A percentile compares a stretch with the other conserved stretches of the same genome.
Conservation (phyloP, 257 asterid species). For the Solanum acaule region DNA sequence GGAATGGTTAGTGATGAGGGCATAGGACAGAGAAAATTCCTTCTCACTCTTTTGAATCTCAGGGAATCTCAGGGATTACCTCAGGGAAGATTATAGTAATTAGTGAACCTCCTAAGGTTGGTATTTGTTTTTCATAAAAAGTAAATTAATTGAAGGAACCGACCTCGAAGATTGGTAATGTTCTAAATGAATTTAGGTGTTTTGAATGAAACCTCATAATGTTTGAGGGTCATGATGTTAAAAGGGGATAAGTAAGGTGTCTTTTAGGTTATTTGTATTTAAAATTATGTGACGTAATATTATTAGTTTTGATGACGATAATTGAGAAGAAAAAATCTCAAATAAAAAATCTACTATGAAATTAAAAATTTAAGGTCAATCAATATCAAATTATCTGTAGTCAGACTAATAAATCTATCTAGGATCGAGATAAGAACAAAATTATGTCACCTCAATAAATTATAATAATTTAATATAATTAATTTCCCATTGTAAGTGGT, state of each 20-base stretch:
- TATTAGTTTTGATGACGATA: not conserved
- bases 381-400: too few species aligned
- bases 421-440: too few species aligned
- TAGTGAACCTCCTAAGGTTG: not conserved
- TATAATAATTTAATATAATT: too few species aligned
- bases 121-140: not conserved
- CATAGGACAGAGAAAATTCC: too few species aligned
- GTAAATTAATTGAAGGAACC: too few species aligned
- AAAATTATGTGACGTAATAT: not conserved
- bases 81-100: not conserved
- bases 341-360: too few species aligned
- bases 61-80: too few species aligned
- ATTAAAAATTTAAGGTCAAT: not conserved
- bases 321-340: not conserved
- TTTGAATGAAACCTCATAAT: not conserved
- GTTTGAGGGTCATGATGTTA: not conserved
- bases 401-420: not conserved
- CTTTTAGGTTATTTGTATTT: not conserved
- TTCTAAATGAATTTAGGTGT: not conserved
- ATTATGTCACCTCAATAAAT: not conserved
- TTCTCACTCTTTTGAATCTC: too few species aligned
- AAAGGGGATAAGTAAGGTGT: not conserved
- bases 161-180: too few species aligned
- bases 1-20: too few species aligned
- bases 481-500: not conserved